Percentiles rank a stretch among this genome's conserved stretches.
Evolutionary conservation across 306 rosid species (phyloP).

Genomic region (Citrullus mucosospermus): DNA sequence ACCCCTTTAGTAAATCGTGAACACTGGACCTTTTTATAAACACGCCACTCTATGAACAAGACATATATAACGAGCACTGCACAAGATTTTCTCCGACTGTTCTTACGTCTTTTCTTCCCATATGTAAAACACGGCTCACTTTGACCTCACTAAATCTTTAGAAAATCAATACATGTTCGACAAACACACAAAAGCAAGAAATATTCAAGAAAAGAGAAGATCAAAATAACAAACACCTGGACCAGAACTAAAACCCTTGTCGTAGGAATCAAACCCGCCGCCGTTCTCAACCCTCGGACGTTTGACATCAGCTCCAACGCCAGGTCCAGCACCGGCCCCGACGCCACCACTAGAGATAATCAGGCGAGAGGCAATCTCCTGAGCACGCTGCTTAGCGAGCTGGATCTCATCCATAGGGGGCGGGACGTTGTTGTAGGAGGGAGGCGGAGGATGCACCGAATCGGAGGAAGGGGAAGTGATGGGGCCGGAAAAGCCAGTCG

Average conservation of each 20-base stretch:
- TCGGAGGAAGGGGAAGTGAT: constrained; percentile 40
- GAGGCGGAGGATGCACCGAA: constrained; percentile 20
- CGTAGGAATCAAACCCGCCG: constrained; percentile 52
- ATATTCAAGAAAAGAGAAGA: neutral
- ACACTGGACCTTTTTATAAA: neutral
- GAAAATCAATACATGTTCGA: neutral
- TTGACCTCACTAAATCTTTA: neutral
- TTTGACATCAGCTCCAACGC: constrained; percentile 33
- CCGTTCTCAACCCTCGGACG: constrained; percentile 81
- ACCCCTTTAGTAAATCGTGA: neutral
- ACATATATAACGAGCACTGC: neutral
- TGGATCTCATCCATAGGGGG: constrained; percentile 60
- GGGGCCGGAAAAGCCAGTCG: constrained; percentile 65
- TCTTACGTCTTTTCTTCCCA: neutral
- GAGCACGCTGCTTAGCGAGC: constrained; percentile 87
- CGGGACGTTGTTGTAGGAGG: constrained; percentile 51
- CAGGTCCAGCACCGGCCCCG: constrained; percentile 1
- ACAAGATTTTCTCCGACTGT: neutral
- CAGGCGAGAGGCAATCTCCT: constrained; percentile 90
- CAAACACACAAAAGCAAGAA: neutral
- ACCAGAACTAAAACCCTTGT: constrained; percentile 34
- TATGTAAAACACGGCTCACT: neutral
- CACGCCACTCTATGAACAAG: neutral
- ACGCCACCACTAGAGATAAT: constrained; percentile 10
- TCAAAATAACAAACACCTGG: constrained; percentile 13